Evolutionary conservation across 106 monocot genomes (phyloP), one percentile per base, ranked within the genome.

Genomic region (Platanthera guangdongensis): DNA sequence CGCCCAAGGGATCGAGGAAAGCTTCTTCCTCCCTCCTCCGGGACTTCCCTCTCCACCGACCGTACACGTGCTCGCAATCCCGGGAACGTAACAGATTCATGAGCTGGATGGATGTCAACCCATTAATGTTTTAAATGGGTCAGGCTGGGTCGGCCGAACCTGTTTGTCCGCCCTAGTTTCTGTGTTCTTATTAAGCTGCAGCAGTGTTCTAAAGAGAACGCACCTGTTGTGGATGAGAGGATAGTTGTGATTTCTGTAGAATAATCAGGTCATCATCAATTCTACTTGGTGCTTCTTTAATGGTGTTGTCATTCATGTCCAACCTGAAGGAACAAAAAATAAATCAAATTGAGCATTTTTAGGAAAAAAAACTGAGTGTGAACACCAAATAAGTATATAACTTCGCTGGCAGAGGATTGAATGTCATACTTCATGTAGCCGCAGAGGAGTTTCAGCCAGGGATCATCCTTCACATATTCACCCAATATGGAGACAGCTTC

Each of bases 391-490:
- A n/a, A n/a, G n/a, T n/a, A n/a, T n/a, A n/a, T 52, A 47, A 49
- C 14, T 57, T 57, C 6, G 13, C 14, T 8, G 2, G 10, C 47
- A 11, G 10, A 63, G 52, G 5, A 0, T 47, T 54, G 53, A 64
- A 74, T 15, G 13, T 49, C 83, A 87, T 84, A 95, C 96, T 86
- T 52, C 16, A 93, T 75, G 68, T 91, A 85, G 63, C n/a, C 77
- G 85, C 93, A 89, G 10, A 96, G 80, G 46, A 83, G 65, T 65
- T 45, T 87, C 74, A 96, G 77, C 90, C 90, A 96, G 16, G 87
- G 87, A 3, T 92, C 91, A 73, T 88, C 90, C 18, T 85, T 83
- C 76, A 97, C 47, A 50, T 97, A 97, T 79, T 97, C 96, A 9
- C 90, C 81, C 79, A 97, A 80, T 57, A 97, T 78, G 59, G 85